Evolutionary conservation across 129 eudicot species (phyloP).

Genomic region (Flaveria robusta): DNA sequence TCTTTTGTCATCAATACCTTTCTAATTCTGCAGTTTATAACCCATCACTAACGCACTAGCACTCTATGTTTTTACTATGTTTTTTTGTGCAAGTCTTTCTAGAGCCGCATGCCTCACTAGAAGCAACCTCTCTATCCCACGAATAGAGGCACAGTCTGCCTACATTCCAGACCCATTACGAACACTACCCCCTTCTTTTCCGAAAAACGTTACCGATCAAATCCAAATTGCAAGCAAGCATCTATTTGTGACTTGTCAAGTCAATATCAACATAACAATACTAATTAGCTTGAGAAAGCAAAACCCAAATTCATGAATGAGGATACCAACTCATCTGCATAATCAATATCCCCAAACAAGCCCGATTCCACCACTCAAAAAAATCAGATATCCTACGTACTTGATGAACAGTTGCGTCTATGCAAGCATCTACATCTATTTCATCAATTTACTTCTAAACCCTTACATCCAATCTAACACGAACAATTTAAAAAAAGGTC

Average conservation of each 20-base stretch:
- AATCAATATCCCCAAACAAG: neutral
- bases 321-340: neutral
- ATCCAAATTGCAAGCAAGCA: neutral
- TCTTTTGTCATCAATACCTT: no score
- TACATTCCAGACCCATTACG: neutral
- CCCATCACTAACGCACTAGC: no score
- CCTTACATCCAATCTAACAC: neutral
- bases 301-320: neutral
- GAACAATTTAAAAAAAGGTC: neutral
- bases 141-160: no score
- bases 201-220: neutral
- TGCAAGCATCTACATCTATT: neutral
- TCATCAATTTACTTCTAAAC: neutral
- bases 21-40: no score
- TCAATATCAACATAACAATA: neutral
- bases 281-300: neutral
- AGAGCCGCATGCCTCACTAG: no score
- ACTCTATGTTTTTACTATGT: no score
- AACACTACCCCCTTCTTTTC: neutral
- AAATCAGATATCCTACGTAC: neutral
- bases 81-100: no score
- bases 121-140: no score
- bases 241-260: neutral
- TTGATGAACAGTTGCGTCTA: neutral
- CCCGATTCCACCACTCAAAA: neutral